phyloP scores from a whole-genome alignment of 2,329 filamentous ascomycete genomes.

The Colletotrichum sp. region DNA sequence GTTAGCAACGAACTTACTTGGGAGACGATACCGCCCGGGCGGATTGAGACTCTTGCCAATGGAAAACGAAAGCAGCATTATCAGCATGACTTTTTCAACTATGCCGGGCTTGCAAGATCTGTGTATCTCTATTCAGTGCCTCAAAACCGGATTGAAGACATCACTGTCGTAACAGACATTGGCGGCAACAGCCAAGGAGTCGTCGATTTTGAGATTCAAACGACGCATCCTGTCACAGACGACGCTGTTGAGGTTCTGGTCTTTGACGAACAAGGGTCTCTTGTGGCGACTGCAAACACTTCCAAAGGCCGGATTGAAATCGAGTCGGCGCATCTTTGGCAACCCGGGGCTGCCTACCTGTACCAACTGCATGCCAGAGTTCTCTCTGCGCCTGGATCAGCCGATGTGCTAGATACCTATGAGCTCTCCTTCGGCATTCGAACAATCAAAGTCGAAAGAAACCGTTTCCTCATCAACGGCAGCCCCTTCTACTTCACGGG shows the following conservation, averaged over 20 bases:
- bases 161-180: conserved; percentile 26
- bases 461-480: conserved; percentile 30
- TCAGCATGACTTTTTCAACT: conserved; percentile 36
- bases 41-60: conserved; percentile 6
- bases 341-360: conserved; percentile 30
- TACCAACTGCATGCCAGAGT: conserved; percentile 27
- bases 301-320: conserved; percentile 19
- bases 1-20: conserved; percentile 33
- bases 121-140: conserved; percentile 31
- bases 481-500: conserved; percentile 33
- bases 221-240: neutral
- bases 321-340: conserved; percentile 26
- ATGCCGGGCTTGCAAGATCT: conserved; percentile 31
- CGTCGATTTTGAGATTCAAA: conserved; percentile 14
- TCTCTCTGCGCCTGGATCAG: neutral
- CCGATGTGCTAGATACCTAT: conserved; percentile 22
- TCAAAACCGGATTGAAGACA: conserved; percentile 23
- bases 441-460: conserved; percentile 23
- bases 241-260: neutral
- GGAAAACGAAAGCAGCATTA: conserved; percentile 28
- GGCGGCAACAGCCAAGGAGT: conserved; percentile 7
- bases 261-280: neutral
- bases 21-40: conserved; percentile 32
- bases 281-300: conserved; percentile 6
- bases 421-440: conserved; percentile 26